phyloP scores from a whole-genome alignment of 805 yeast genomes.

The Saccharomycopsis amapae region DNA sequence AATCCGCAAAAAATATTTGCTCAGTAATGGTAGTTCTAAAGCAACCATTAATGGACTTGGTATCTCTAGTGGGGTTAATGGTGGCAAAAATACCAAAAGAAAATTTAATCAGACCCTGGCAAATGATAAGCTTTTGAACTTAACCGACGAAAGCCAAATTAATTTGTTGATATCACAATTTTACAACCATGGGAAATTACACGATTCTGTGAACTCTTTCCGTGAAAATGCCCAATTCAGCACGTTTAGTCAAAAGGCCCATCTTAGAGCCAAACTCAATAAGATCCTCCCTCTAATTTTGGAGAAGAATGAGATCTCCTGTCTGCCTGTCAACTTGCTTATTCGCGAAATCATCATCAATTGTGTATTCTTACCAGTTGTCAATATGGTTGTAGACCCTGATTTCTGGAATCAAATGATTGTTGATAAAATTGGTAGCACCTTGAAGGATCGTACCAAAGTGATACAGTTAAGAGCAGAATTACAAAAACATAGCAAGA shows the following conservation, averaged over 20 bases:
- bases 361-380: conserved; percentile 46
- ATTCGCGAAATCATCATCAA: conserved; percentile 58
- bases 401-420: conserved; percentile 70
- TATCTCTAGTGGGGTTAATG: not conserved
- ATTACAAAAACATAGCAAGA: conserved; percentile 53
- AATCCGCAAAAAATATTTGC: conserved; percentile 16
- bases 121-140: conserved; percentile 2
- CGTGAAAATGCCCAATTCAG: conserved; percentile 20
- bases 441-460: conserved; percentile 65
- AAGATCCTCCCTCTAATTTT: conserved; percentile 44
- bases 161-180: conserved; percentile 38
- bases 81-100: not conserved
- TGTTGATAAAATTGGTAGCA: conserved; percentile 50
- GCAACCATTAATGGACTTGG: not conserved
- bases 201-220: conserved; percentile 36
- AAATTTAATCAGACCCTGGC: not conserved
- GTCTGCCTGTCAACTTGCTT: conserved; percentile 43
- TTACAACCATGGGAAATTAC: conserved; percentile 48
- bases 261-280: conserved; percentile 39
- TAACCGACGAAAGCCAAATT: conserved; percentile 21
- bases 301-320: conserved; percentile 35
- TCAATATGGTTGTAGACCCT: conserved; percentile 52
- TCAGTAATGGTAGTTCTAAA: not conserved
- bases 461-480: conserved; percentile 67
- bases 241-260: conserved; percentile 36